phyloP scores from a whole-genome alignment of 73 alveolate species.

The Paramecium sexaurelia region DNA sequence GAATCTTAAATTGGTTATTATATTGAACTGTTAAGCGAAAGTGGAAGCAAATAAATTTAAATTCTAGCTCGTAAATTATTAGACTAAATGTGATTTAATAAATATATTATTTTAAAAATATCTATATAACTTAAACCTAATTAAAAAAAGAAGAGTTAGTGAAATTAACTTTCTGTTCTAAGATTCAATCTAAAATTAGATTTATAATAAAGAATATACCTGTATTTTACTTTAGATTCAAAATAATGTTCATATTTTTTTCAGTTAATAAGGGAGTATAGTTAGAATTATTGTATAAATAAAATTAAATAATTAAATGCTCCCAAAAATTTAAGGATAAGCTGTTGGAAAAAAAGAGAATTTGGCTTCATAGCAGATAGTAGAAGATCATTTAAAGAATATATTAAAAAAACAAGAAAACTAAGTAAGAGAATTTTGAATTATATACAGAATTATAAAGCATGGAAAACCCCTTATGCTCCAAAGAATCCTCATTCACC shows the following conservation, averaged over 20 bases:
- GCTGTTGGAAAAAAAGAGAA: slow-evolving; percentile 66
- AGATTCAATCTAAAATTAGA: too few relatives aligned
- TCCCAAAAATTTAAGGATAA: slow-evolving; percentile 64
- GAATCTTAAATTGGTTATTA: not conserved
- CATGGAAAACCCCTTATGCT: slow-evolving; percentile 72
- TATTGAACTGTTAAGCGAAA: not conserved
- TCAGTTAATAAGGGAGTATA: not conserved
- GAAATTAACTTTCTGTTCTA: too few relatives aligned
- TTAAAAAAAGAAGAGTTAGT: too few relatives aligned
- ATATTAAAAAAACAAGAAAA: slow-evolving; percentile 55
- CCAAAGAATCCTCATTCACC: slow-evolving; percentile 89
- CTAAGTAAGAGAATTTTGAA: not conserved
- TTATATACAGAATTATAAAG: slow-evolving; percentile 44
- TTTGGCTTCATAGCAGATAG: slow-evolving; percentile 64
- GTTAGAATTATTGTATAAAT: slow-evolving; percentile 5
- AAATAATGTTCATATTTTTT: not conserved
- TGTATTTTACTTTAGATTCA: too few relatives aligned
- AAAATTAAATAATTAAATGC: slow-evolving; percentile 46
- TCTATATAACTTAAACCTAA: too few relatives aligned
- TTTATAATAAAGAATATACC: too few relatives aligned
- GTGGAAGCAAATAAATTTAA: not conserved
- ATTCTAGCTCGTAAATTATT: not conserved
- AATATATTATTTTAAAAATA: too few relatives aligned
- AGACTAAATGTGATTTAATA: not conserved
- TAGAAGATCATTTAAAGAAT: slow-evolving; percentile 69